Evolutionary conservation across 768 basidiomycete genomes (phyloP).

Genomic region (Pisolithus orientalis): DNA sequence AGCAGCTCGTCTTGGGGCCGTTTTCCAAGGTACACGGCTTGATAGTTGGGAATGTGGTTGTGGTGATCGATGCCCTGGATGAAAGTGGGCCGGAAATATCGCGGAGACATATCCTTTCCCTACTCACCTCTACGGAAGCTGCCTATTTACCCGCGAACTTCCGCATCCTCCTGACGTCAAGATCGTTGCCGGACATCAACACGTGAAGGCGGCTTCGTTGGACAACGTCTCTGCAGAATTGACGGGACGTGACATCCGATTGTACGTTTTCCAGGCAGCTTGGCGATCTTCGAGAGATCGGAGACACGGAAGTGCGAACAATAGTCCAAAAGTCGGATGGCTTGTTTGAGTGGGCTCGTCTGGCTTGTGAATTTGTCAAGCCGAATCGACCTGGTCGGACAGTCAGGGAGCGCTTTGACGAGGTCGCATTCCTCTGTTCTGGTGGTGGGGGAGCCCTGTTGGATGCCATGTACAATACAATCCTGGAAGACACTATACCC

Average conservation of each 20-base stretch:
- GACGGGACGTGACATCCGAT: not conserved
- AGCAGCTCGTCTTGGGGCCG: not conserved
- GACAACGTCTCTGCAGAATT: not conserved
- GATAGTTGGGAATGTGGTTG: not conserved
- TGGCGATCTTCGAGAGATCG: not conserved
- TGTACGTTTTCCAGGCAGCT: not conserved
- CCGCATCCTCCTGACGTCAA: not conserved
- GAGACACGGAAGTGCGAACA: not conserved
- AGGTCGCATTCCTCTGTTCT: not conserved
- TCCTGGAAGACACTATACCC: not conserved
- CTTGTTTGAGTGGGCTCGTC: not conserved
- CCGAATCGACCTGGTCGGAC: not conserved
- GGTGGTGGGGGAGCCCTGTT: not conserved
- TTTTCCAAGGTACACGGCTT: not conserved
- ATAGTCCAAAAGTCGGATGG: constrained; percentile 4
- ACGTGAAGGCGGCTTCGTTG: not conserved
- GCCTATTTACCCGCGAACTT: not conserved
- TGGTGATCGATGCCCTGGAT: not conserved
- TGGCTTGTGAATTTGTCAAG: constrained; percentile 1
- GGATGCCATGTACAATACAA: not conserved
- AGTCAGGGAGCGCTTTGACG: not conserved
- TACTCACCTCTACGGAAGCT: not conserved
- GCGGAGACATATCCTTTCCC: not conserved
- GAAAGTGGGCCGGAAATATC: not conserved
- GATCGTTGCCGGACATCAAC: not conserved